These are phyloP conservation scores for Brassica incana DNA, from an alignment of 345 rosid genomes.

Conservation along the genomic window DNA sequence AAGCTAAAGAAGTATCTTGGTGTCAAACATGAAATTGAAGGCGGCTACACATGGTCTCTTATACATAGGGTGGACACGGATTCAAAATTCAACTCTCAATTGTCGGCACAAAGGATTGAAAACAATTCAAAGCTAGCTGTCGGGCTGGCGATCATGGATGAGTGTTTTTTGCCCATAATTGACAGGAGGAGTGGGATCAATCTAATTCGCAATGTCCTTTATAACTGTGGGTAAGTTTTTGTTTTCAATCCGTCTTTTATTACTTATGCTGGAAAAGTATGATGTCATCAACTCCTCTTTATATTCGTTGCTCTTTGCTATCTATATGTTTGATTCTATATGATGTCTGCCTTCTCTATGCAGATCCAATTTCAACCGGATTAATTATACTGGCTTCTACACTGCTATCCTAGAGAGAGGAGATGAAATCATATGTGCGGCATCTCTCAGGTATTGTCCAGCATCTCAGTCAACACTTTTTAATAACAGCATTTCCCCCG, in stretches of 20 bases:
- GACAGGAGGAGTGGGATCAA: constrained; percentile 42
- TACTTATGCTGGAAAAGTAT: not conserved
- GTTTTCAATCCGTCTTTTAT: constrained; percentile 7
- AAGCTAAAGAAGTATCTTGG: constrained; percentile 75
- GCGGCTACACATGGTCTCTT: constrained; percentile 43
- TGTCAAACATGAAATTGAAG: constrained; percentile 35
- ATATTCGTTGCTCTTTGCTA: not conserved
- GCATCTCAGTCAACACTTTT: constrained; percentile 5
- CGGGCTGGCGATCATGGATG: constrained; percentile 40
- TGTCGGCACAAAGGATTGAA: constrained; percentile 30
- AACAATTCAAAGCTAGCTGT: constrained; percentile 44
- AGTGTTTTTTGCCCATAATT: constrained; percentile 40
- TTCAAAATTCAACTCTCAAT: constrained; percentile 17
- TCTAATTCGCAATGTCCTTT: constrained; percentile 39
- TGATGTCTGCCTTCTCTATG: constrained; percentile 16
- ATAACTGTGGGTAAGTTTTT: constrained; percentile 40
- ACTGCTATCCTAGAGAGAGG: constrained; percentile 44
- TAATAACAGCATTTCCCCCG: not conserved
- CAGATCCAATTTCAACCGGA: constrained; percentile 44
- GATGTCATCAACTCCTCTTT: no score
- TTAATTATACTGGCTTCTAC: constrained; percentile 42
- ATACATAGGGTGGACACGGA: constrained; percentile 35
- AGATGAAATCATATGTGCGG: constrained; percentile 42
- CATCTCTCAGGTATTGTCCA: constrained; percentile 42
- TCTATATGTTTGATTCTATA: constrained; percentile 9